Conservation (phyloP, 495 filamentous ascomycete genomes). For the Copromyces sp. region DNA sequence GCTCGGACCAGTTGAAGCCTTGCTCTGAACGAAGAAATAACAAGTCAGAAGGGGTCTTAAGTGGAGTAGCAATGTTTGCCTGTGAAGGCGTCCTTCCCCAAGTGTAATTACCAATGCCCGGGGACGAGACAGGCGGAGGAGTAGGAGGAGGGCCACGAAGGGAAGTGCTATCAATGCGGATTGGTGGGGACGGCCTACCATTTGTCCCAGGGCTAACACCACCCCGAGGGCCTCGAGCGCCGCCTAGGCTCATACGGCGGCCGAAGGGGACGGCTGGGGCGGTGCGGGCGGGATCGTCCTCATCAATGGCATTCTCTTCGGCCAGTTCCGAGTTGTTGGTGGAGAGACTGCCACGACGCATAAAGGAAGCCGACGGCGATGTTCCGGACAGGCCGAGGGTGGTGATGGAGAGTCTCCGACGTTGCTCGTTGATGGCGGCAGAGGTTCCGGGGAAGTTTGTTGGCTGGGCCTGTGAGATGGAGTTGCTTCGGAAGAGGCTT, state of each 20-base stretch:
- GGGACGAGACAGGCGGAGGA: constrained; percentile 11
- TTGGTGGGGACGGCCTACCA: constrained; percentile 36
- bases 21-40: constrained; percentile 55
- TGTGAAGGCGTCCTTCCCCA: constrained; percentile 28
- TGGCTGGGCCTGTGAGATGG: constrained; percentile 28
- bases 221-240: constrained; percentile 38
- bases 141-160: constrained; percentile 14
- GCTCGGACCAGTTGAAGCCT: constrained; percentile 90
- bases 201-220: constrained; percentile 35
- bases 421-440: constrained; percentile 58
- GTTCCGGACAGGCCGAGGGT: constrained; percentile 72
- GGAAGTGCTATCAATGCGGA: constrained; percentile 17
- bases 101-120: constrained; percentile 15
- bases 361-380: constrained; percentile 48
- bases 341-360: constrained; percentile 66
- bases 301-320: constrained; percentile 82
- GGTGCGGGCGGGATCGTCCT: constrained; percentile 47
- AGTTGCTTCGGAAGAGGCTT: constrained; percentile 45
- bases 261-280: constrained; percentile 65
- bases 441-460: constrained; percentile 47
- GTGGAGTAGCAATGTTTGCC: constrained; percentile 43
- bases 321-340: constrained; percentile 64
- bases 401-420: constrained; percentile 79
- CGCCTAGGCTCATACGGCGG: constrained; percentile 84
- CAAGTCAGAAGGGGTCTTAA: constrained; percentile 52